phyloP scores from a whole-genome alignment of 768 basidiomycete species.

The Podaxis mareebaensis region DNA sequence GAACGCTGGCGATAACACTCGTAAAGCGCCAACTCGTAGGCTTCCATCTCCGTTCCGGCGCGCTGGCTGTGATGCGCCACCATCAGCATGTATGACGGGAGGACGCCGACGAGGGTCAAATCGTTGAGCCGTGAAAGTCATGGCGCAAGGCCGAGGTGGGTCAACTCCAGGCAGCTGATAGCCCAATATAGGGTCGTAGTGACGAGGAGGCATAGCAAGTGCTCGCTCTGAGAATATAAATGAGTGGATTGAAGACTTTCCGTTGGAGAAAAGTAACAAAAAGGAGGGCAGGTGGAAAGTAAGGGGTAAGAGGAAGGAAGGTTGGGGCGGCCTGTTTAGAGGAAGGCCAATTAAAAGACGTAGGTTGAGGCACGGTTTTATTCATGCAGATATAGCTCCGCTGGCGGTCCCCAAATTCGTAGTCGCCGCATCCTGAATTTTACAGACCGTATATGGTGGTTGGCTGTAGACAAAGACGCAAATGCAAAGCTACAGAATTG shows the following conservation, averaged over 20 bases:
- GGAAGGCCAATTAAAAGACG: not conserved
- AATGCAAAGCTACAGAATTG: too few species aligned
- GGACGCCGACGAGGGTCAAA: not conserved
- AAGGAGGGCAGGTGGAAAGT: not conserved
- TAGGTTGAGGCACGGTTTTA: not conserved
- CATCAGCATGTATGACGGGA: too few species aligned
- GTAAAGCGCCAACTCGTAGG: too few species aligned
- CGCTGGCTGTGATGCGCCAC: too few species aligned
- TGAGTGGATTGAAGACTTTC: not conserved
- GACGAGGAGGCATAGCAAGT: not conserved
- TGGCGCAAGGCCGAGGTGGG: not conserved
- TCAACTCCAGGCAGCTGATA: not conserved
- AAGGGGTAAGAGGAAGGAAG: not conserved
- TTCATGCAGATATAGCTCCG: not conserved
- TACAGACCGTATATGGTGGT: not conserved
- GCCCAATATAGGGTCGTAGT: not conserved
- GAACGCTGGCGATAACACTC: too few species aligned
- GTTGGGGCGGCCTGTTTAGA: not conserved
- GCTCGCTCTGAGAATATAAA: not conserved
- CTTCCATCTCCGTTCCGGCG: too few species aligned
- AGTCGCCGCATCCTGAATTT: too few species aligned
- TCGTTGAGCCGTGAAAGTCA: slow-evolving; percentile 3
- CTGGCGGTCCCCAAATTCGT: not conserved
- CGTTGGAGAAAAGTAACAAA: not conserved
- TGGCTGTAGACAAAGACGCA: not conserved